Conservation (phyloP, 2,329 filamentous ascomycete species). For the Botrytis medusae region DNA sequence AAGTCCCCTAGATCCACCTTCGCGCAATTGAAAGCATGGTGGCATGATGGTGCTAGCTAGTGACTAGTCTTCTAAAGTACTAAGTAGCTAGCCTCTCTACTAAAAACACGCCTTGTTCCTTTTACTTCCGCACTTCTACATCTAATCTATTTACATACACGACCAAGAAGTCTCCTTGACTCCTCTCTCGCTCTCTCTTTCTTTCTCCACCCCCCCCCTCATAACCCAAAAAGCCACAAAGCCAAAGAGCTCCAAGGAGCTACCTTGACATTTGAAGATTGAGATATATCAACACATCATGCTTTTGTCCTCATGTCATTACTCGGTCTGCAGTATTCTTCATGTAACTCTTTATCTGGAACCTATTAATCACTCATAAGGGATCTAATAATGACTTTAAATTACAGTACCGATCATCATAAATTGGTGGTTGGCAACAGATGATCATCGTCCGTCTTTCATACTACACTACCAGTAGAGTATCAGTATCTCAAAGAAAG, state of each 20-base stretch:
- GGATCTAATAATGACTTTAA: not conserved
- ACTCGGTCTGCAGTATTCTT: not conserved
- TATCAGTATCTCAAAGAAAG: not conserved
- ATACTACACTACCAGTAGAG: not conserved
- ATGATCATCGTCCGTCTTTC: not conserved
- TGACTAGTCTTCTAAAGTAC: not conserved
- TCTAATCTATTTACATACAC: not conserved
- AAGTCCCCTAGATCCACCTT: not conserved
- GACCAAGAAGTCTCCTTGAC: not conserved
- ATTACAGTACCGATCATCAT: slow-evolving; percentile 8
- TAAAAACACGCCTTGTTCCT: not conserved
- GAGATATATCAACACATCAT: not conserved
- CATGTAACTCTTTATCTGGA: not conserved
- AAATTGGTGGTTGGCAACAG: not conserved
- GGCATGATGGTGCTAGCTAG: not conserved
- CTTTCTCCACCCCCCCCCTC: not conserved
- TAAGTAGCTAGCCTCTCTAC: not conserved
- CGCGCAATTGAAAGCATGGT: not conserved
- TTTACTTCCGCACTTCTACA: not conserved
- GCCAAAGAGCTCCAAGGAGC: not conserved
- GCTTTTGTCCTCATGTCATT: not conserved
- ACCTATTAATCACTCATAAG: not conserved
- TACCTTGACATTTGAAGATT: not conserved
- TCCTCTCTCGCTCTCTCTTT: not conserved
- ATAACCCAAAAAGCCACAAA: too few relatives aligned